Evolutionary conservation across 2,329 filamentous ascomycete genomes (phyloP).

Genomic region (Samsoniella hepiali): DNA sequence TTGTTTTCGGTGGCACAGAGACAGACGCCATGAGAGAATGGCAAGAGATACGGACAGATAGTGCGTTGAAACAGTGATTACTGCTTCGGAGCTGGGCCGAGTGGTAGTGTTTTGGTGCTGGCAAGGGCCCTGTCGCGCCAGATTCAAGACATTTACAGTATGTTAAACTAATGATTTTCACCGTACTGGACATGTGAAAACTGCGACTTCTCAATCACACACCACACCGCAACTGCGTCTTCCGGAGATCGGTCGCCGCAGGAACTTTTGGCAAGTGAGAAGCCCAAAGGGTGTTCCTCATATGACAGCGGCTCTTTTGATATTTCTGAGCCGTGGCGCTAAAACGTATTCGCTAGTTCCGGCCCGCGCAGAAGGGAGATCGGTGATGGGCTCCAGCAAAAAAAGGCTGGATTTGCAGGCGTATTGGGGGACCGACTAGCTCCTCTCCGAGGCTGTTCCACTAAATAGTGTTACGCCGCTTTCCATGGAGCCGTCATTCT

Average conservation of each 20-base stretch:
- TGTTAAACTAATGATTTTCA: neutral
- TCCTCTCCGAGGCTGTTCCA: neutral
- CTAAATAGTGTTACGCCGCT: neutral
- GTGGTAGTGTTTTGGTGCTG: too few relatives aligned
- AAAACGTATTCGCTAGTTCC: neutral
- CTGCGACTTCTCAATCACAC: neutral
- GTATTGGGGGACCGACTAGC: neutral
- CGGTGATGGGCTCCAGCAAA: constrained; percentile 10
- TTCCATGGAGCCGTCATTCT: too few relatives aligned
- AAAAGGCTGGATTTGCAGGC: constrained; percentile 6
- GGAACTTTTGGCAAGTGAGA: neutral
- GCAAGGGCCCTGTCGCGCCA: too few relatives aligned
- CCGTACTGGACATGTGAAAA: neutral
- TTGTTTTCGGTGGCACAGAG: neutral
- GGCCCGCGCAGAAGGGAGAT: neutral
- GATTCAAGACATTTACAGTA: too few relatives aligned
- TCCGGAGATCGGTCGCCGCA: neutral
- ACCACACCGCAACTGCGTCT: too few relatives aligned
- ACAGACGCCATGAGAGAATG: too few relatives aligned
- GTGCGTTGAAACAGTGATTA: too few relatives aligned
- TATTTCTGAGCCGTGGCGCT: neutral
- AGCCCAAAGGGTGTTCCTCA: neutral
- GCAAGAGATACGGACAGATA: too few relatives aligned
- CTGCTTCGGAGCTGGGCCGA: too few relatives aligned
- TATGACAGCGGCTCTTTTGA: neutral